Evolutionary conservation across 2,329 filamentous ascomycete species (phyloP), one percentile per base, ranked within the genome.

Genomic region (Trichoderma breve): DNA sequence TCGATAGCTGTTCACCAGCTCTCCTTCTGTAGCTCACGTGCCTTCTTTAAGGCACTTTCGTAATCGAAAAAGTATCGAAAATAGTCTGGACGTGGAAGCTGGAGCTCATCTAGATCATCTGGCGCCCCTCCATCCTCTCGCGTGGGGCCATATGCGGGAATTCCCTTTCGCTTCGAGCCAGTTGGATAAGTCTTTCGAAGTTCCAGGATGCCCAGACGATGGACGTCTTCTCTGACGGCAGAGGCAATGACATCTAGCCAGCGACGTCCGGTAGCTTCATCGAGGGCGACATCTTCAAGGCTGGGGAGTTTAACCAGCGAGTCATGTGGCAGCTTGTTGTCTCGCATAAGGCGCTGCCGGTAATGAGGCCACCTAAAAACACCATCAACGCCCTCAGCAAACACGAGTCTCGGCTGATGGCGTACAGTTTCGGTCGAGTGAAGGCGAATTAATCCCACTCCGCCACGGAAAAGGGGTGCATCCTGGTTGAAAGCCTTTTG

Each of bases 301-400:
- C 69, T 72, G 1, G 80, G 80, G 0, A 82, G 76, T 0, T 73
- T 72, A 26, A 78, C 77, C 2, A 82, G 28, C 0, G 78, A 81
- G 43, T 83, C 81, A 0, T 39, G n/a, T 12, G 76, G 73, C 0
- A 69, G 4, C 63, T 81, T 82, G 7, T 74, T 68, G 65, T 81
- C 74, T 5, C 80, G 71, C 1, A 80, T 69, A 2, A 79, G 11
- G 4, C 72, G 55, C 2, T 64, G 51, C 6, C 28, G 21, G 34
- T 36, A 61, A 74, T 0, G n/a, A 36, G 0, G 72, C 74, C 21
- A 63, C 24, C 73, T 62, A 2, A 76, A 6, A 0, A 66, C 9
- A 2, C 78, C 78, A 5, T 74, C 34, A 7, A 67, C 14, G 14
- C 14, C 39, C 36, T 7, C 15, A 18, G 36, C n/a, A 72, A 51